phyloP scores from a whole-genome alignment of 331 rosid genomes.

The Ulmus americana region DNA sequence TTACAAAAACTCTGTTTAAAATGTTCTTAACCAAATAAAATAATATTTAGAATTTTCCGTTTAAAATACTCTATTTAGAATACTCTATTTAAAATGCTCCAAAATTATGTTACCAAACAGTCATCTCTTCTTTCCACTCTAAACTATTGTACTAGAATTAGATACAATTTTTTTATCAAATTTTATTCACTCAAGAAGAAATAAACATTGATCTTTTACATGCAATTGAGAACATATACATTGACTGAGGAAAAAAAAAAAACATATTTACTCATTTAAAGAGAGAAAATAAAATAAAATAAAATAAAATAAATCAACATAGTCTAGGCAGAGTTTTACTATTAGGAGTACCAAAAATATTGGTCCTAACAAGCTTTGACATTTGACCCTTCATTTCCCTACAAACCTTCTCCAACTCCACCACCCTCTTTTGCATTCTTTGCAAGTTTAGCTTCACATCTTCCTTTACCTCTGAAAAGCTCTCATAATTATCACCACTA shows the following conservation, averaged over 20 bases:
- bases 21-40: no score
- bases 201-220: background rate
- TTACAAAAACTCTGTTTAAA: no score
- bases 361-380: slow-evolving; percentile 36
- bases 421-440: slow-evolving; percentile 48
- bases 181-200: background rate
- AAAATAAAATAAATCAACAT: slow-evolving; percentile 30
- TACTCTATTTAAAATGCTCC: no score
- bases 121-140: no score
- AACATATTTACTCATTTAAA: background rate
- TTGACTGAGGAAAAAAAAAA: background rate
- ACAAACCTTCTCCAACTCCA: slow-evolving; percentile 40
- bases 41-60: no score
- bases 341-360: slow-evolving; percentile 28
- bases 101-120: no score
- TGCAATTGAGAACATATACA: background rate
- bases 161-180: no score
- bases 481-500: slow-evolving; percentile 6
- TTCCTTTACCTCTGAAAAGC: slow-evolving; percentile 27
- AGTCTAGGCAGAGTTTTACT: slow-evolving; percentile 38
- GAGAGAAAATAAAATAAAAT: background rate
- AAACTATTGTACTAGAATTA: no score
- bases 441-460: slow-evolving; percentile 30
- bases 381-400: slow-evolving; percentile 47
- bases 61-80: no score